These are phyloP conservation scores for Aspergillus sp. DNA, from an alignment of 2,329 filamentous ascomycete species.

Conservation along the genomic window DNA sequence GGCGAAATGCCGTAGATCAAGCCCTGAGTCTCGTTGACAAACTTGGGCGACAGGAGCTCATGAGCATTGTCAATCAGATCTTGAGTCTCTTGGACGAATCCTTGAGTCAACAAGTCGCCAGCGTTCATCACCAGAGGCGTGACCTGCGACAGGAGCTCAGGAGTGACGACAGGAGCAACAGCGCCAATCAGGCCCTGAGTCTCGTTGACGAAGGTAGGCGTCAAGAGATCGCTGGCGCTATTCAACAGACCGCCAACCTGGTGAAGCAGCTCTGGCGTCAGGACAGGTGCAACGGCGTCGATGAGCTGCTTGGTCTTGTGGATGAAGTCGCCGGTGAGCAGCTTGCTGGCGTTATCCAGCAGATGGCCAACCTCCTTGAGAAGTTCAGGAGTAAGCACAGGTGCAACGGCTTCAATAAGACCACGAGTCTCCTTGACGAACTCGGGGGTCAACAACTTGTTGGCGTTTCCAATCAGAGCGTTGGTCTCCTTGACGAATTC, in stretches of 20 bases:
- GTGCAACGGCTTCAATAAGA: slow-evolving; percentile 13
- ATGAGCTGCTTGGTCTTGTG: slow-evolving; percentile 19
- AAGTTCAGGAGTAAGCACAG: slow-evolving; percentile 17
- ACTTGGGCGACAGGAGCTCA: slow-evolving; percentile 22
- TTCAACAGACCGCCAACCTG: slow-evolving; percentile 14
- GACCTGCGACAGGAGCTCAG: slow-evolving; percentile 12
- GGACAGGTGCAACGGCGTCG: slow-evolving; percentile 18
- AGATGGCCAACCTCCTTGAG: slow-evolving; percentile 20
- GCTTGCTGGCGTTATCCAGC: slow-evolving; percentile 20
- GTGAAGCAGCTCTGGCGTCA: slow-evolving; percentile 19
- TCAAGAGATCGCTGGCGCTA: slow-evolving; percentile 11
- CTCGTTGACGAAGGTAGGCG: slow-evolving; percentile 17
- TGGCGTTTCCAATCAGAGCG: slow-evolving; percentile 23
- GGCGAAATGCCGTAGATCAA: slow-evolving; percentile 14
- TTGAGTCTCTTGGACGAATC: slow-evolving; percentile 20
- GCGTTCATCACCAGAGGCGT: slow-evolving; percentile 13
- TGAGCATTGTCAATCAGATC: slow-evolving; percentile 17
- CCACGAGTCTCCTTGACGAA: slow-evolving; percentile 17
- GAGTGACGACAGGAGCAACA: slow-evolving; percentile 11
- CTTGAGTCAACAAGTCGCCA: slow-evolving; percentile 21
- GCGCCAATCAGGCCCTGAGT: slow-evolving; percentile 13
- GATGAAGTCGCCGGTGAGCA: slow-evolving; percentile 24
- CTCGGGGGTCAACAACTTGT: slow-evolving; percentile 18
- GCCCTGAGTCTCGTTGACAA: slow-evolving; percentile 15
- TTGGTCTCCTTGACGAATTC: slow-evolving; percentile 20